Base-by-base conservation (phyloP, 2,329 filamentous ascomycete species). In the Sphaerostilbella broomeana region DNA sequence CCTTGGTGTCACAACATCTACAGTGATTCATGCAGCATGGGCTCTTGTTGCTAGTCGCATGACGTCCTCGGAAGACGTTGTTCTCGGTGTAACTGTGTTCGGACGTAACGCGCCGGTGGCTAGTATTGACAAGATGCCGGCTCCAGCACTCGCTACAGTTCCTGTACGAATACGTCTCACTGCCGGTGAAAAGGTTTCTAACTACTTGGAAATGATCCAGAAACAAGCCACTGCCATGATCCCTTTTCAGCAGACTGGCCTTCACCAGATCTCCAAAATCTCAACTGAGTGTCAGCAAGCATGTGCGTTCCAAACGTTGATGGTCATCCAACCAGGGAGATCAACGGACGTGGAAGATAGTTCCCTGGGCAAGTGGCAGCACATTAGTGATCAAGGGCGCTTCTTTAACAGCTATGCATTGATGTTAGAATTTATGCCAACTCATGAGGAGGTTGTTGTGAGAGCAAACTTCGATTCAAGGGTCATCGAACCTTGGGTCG, bases 191-290 rank as follows among this genome's bases (percentile, higher is more conserved):
- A 33, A 19, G 7, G 19, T 33, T 7, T n/a, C 13, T 4, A 21
- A 24, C 4, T 36, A 27, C 20, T 16, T 47, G n/a, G 15, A 33
- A 10, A 12, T 22, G 8, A 32, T 54, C 5, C 51, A 57, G 45
- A 35, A 42, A 11, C 35, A 40, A 35, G 31, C 46, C 6, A 36
- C 38, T 20, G 49, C 53, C 29, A 49, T 49, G 47, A 46, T 49
- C 5, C 39, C 42, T 2, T 48, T 39, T 29, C 55, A 53, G 37
- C 45, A 57, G 10, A 41, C 51, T 11, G 51, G 53, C n/a, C 41
- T 60, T 3, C 46, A 52, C 6, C 47, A 54, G 28, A 45, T 29
- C 70, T 19, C 30, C 8, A 42, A 26, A 13, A 17, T 35, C 6
- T 11, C 6, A 11, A 1, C n/a, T 6, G 35, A n/a, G 7, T 33